Evolutionary conservation across 805 yeast species (phyloP), one percentile per base, ranked within the genome.

Genomic region (Komagataella ulmi): DNA sequence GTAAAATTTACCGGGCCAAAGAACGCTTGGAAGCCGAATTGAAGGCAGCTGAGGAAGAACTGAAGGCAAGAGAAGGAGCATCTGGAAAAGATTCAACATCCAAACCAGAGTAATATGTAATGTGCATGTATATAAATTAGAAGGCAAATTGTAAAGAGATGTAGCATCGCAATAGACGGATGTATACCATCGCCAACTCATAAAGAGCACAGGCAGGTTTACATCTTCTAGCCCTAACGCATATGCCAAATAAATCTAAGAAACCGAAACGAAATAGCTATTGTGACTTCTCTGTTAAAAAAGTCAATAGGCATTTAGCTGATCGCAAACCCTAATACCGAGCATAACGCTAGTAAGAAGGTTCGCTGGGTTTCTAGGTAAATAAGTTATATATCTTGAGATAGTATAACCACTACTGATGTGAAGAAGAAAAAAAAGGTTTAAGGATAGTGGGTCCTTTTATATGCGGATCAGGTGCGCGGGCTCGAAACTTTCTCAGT

Each of bases 1-100:
- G 93, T 51, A 93, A 93, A 70, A 91, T 93, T 21, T 89, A 80
- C 67, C 79, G 96, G 66, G 97, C 99, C 21, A 86, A 89, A 79
- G 98, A 93, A 65, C 76, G 97, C 55, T 72, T 93, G 58, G 82
- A 84, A 65, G 79, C 80, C 61, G 98, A 93, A 65, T 60, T 88
- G 49, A 81, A 81, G 52, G 80, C 73, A 54, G 65, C 77, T 53
- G 76, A 79, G 56, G 77, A 75, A 57, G 60, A 56, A 59, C 62
- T 56, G 48, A 62, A 59, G 54, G 68, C 61, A 50, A 50, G 59
- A 48, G 61, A 59, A 24, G 55, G 50, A 50, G 55, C 51, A 40
- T 54, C 51, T 47, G 54, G 50, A 53, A 49, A 52, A 52, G 53
- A 54, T 30, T 7, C 46, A 24, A 54, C 46, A n/a, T 47, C 46